A percentile compares a stretch with the other conserved stretches of the same genome.
phyloP scores from a whole-genome alignment of 1,284 basidiomycete genomes.

The Ceratobasidium sp. region DNA sequence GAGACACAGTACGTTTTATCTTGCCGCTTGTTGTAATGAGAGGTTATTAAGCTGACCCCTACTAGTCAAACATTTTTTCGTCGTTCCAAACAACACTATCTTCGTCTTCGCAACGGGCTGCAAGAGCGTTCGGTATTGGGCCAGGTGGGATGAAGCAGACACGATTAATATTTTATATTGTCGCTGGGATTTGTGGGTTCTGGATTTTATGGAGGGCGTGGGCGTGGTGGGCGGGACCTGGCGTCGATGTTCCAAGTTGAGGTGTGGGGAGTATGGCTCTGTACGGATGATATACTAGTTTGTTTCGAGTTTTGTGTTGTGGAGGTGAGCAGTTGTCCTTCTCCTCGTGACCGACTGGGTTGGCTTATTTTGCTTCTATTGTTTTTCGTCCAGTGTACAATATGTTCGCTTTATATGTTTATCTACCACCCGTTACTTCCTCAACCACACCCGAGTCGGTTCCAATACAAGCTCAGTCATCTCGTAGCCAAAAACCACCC shows the following conservation, averaged over 20 bases:
- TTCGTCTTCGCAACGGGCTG: slow-evolving; percentile 73
- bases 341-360: background rate
- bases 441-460: too few relatives aligned
- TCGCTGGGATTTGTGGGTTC: slow-evolving; percentile 61
- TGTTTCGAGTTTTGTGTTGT: background rate
- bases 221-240: slow-evolving; percentile 54
- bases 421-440: background rate
- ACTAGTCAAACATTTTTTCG: slow-evolving; percentile 74
- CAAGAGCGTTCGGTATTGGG: slow-evolving; percentile 76
- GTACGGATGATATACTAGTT: background rate
- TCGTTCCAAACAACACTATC: slow-evolving; percentile 72
- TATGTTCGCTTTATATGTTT: background rate
- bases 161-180: slow-evolving; percentile 72
- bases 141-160: slow-evolving; percentile 74
- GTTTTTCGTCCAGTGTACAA: background rate
- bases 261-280: background rate
- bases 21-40: background rate
- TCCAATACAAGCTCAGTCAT: too few relatives aligned
- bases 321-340: background rate
- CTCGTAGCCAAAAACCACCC: too few relatives aligned
- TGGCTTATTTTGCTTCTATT: background rate
- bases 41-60: slow-evolving; percentile 16
- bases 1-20: slow-evolving; percentile 71
- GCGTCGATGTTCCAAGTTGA: background rate
- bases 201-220: slow-evolving; percentile 62